Evolutionary conservation across 2,329 filamentous ascomycete species (phyloP), one percentile per base, ranked within the genome.

Genomic region (Pestalotiopsis sp.): DNA sequence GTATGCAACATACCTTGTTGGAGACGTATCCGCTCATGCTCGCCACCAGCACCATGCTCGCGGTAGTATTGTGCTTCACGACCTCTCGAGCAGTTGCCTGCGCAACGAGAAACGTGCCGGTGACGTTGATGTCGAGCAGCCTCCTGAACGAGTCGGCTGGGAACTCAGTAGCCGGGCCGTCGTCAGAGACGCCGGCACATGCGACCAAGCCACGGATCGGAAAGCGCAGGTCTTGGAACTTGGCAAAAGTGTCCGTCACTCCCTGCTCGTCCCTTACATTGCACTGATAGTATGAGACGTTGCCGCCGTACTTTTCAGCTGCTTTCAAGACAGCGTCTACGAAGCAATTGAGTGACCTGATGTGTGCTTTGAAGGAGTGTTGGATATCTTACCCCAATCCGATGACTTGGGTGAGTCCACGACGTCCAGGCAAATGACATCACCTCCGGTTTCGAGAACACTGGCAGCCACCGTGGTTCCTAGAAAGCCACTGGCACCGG

Each of bases 11-110:
- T 20, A 82, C 84, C 75, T 84, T 84, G 74, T 86, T 86, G 12
- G 83, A 83, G 61, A 84, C 80, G 11, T 82, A 73, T 0, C 83
- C 85, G 68, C 82, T 84, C 83, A 87, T 87, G 70, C 82, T 84
- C 0, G 84, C 85, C 1, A 87, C 76, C 12, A 87, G 76, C 4
- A 85, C 77, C 66, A 87, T 85, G 2, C 82, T 84, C 14, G 83
- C 85, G 6, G 78, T 79, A 23, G 78, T 78, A 68, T 82, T 78
- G 72, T 83, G 79, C 36, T 81, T 80, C 70, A 83, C 82, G 80
- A 86, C 85, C 71, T 85, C 81, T 59, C 79, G 79, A 2, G 84
- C 85, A 5, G 80, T 83, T 2, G 82, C 81, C 25, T 83, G 82
- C 4, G 85, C 84, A 0, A 81, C 79, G 69, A 83, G 80, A 73